Conservation (phyloP, 2,329 filamentous ascomycete genomes). For the Neonectria hederae region DNA sequence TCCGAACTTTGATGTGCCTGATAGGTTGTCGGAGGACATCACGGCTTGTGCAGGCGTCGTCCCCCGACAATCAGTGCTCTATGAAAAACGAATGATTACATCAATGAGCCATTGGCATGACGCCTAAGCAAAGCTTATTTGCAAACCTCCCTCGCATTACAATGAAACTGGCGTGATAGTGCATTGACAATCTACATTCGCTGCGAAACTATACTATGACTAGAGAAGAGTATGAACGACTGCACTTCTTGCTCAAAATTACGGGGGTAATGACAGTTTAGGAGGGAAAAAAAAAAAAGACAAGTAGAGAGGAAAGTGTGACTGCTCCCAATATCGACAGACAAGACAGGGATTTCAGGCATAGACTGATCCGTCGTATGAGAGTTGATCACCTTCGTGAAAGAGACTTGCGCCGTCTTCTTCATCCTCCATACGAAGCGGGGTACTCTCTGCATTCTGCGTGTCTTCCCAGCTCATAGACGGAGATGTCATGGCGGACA, state of each 20-base stretch:
- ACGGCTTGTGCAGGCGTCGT: too few relatives aligned
- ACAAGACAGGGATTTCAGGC: neutral
- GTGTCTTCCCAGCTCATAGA: constrained; percentile 30
- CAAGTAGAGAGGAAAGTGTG: neutral
- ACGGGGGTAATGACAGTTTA: neutral
- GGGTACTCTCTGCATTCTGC: neutral
- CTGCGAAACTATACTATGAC: neutral
- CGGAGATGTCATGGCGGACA: constrained; percentile 13
- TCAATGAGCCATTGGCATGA: too few relatives aligned
- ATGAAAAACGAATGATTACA: too few relatives aligned
- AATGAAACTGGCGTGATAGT: neutral
- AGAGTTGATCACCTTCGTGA: neutral
- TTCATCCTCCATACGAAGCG: neutral
- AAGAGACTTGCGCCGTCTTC: neutral
- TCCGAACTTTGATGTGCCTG: too few relatives aligned
- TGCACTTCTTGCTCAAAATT: neutral
- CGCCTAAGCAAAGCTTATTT: too few relatives aligned
- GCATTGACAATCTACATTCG: neutral
- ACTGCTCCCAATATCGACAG: neutral
- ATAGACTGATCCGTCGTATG: neutral
- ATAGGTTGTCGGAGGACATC: too few relatives aligned
- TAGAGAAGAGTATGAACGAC: neutral
- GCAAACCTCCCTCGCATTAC: too few relatives aligned
- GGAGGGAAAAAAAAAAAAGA: neutral
- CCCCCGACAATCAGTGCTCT: too few relatives aligned